phyloP scores from a whole-genome alignment of 2,329 filamentous ascomycete genomes.

The Grosmannia clavigera region DNA sequence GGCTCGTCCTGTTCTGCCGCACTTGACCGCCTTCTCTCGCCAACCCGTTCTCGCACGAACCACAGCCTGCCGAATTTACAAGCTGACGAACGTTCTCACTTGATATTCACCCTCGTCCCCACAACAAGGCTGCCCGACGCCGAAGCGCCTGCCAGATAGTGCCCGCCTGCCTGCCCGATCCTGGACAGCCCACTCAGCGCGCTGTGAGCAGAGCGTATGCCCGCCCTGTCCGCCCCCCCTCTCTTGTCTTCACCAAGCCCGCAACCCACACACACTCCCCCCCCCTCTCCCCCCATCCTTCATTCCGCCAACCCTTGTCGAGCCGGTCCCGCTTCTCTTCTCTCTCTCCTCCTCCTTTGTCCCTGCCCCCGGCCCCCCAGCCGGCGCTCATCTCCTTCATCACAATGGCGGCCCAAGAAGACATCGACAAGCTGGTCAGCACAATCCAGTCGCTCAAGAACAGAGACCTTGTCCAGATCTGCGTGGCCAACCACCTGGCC shows the following conservation, averaged over 20 bases:
- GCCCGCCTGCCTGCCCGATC: not conserved
- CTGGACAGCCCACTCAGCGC: not conserved
- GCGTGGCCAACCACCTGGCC: conserved; percentile 59
- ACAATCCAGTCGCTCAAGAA: conserved; percentile 38
- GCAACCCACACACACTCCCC: not conserved
- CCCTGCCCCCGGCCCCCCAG: not conserved
- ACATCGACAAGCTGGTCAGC: conserved; percentile 32
- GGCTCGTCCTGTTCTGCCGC: not conserved
- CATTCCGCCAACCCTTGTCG: no score
- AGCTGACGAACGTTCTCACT: not conserved
- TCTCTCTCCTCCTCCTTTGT: not conserved
- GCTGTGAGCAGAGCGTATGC: not conserved
- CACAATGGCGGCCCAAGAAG: conserved; percentile 18
- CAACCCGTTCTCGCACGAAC: not conserved
- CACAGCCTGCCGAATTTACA: conserved; percentile 1
- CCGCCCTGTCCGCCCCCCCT: no score
- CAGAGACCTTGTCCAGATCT: conserved; percentile 62
- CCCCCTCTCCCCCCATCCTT: not conserved
- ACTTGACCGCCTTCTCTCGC: not conserved
- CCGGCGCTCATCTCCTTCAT: not conserved
- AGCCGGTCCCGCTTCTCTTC: no score
- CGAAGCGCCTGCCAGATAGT: not conserved
- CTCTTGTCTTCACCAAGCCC: not conserved
- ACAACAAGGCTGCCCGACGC: not conserved
- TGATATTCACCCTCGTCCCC: not conserved